These are phyloP conservation scores for Fusarium albidum DNA, from an alignment of 2,329 filamentous ascomycete genomes.

Conservation along the genomic window DNA sequence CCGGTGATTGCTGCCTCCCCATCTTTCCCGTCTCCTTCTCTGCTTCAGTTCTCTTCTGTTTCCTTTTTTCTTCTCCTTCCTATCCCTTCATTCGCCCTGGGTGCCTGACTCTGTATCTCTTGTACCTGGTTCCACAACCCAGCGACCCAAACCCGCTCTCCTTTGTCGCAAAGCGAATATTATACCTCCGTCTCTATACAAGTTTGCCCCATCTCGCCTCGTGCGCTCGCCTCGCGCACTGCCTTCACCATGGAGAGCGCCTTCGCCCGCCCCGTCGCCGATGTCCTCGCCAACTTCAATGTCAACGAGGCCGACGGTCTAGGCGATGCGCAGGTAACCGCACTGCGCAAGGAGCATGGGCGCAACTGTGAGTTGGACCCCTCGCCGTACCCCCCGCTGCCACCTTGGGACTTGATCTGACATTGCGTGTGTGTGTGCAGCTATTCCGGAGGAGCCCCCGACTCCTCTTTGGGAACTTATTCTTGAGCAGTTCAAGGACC, in stretches of 20 bases:
- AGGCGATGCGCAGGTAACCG: slow-evolving; percentile 64
- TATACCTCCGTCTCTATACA: slow-evolving; percentile 18
- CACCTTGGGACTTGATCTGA: slow-evolving; percentile 20
- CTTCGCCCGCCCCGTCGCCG: slow-evolving; percentile 63
- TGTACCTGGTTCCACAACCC: slow-evolving; percentile 1
- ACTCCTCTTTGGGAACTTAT: slow-evolving; percentile 97
- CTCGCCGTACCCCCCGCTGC: slow-evolving; percentile 19
- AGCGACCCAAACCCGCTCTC: slow-evolving; percentile 9
- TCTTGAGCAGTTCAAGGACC: slow-evolving; percentile 98
- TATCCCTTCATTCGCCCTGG: slow-evolving; percentile 14
- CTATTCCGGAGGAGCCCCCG: slow-evolving; percentile 84
- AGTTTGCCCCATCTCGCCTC: slow-evolving; percentile 14
- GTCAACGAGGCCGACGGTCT: slow-evolving; percentile 65
- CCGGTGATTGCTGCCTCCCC: slow-evolving; percentile 31
- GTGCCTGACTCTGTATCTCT: slow-evolving; percentile 3
- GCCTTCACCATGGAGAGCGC: slow-evolving; percentile 66
- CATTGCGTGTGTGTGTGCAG: slow-evolving; percentile 51
- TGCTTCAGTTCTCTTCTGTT: slow-evolving; percentile 17
- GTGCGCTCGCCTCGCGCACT: slow-evolving; percentile 34
- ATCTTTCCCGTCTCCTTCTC: slow-evolving; percentile 23
- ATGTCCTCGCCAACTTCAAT: slow-evolving; percentile 66
- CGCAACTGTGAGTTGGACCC: slow-evolving; percentile 65
- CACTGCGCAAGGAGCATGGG: slow-evolving; percentile 66
- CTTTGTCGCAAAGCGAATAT: slow-evolving; percentile 23
- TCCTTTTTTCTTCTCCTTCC: slow-evolving; percentile 14